Base-by-base conservation (phyloP, 2,329 filamentous ascomycete genomes). In the Aspergillus candidus region DNA sequence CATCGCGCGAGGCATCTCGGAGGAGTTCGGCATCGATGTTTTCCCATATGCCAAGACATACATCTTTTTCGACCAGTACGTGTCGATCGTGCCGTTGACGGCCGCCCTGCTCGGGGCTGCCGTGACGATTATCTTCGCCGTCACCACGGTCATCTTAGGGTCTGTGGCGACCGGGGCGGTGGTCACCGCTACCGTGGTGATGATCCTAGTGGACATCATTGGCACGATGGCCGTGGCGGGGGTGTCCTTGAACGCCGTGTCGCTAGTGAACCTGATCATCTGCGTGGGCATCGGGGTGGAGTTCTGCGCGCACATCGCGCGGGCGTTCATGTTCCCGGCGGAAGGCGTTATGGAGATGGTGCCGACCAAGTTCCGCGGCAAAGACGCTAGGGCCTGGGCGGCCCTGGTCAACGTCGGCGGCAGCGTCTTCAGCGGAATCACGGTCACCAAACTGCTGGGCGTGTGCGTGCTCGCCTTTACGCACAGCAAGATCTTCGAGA, bases 31-130 rank as follows among this genome's bases (percentile, higher is more conserved):
- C 4, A 80, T 87, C 15, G 83, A 93, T 17, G 83, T 98, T 3
- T 98, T 98, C 75, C 88, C 93, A 0, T 98, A 98, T 72, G 94
- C 88, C 55, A 84, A 96, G 48, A 95, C 95, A 66, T 98, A 98
- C 72, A 90, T 98, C 64, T 98, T 97, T 78, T 98, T 98, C 64
- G 93, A 98, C 63, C 93, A 97, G 64, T 98, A 98, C 61, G 78
- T 88, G 5, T 80, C 79, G 46, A 97, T 98, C 49, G 81, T 94
- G 14, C 76, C 78, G 10, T 76, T 97, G 4, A 90, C 91, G 0
- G 84, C 78, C 1, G 80, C 84, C 0, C 79, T 98, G 1, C 78
- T 98, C 27, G 84, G 85, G 33, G 85, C 87, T 3, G 91, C 89
- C 0, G 74, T 97, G 11, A 87, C 78, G 18, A 86, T 95, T 52